Base-by-base conservation (phyloP, 805 yeast species). In the Lipomyces sp. region DNA sequence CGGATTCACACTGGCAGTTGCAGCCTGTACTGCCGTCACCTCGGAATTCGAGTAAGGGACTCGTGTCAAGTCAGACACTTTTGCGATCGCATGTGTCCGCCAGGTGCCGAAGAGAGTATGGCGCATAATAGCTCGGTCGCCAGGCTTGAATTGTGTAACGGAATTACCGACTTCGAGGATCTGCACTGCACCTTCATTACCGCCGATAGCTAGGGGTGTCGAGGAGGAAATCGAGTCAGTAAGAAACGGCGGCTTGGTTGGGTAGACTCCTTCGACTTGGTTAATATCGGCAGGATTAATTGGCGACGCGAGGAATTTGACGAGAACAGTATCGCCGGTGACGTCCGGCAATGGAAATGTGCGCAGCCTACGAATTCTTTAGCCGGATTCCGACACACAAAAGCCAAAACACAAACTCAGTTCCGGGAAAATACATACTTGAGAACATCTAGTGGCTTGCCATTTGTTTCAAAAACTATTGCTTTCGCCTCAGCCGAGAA, bases 141-240 rank as follows among this genome's bases (percentile, higher is more conserved):
- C 97, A 1, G 80, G 79, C 56, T 80, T 72, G 60, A 90, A 80
- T 2, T 71, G 66, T 29, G 72, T 69, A 8, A 86, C 90, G 15
- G 77, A 73, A 8, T 82, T 71, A 29, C 97, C 97, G 8, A 85
- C 84, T 62, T 87, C 86, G n/a, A 90, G 75, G n/a, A 94, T 88
- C 75, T 91, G 89, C 75, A 90, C 93, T 10, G 91, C 84, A 30
- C 97, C 98, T 78, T 94, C 99, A 76, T 95, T 95, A 63, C 99
- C 99, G 48, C 93, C 92, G 57, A 92, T 88, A 4, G 96, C 96
- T 7, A 86, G 79, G 2, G 96, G 93, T 2, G 79, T 78, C 1
- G 90, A 85, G 6, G 86, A 58, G 78, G 86, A 60, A 77, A 80
- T 29, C 76, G 80, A 77, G 74, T 80, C 73, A 4, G 76, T 73